phyloP scores from a whole-genome alignment of 176 grass and related monocot species.

The Eremochloa ophiuroides region DNA sequence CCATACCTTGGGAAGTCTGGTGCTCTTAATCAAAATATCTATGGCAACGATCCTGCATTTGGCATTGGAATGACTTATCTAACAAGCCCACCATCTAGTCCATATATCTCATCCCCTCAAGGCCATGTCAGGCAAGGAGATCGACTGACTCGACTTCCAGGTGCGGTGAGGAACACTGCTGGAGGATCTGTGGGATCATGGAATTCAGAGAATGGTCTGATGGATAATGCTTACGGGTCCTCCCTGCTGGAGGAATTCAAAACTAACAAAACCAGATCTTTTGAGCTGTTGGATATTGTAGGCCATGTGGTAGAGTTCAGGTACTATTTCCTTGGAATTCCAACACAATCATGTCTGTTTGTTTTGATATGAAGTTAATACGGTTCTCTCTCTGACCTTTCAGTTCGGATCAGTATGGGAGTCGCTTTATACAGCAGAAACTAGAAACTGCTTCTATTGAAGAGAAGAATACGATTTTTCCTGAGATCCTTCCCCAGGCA shows the following conservation, averaged over 20 bases:
- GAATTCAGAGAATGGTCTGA: conserved; percentile 50
- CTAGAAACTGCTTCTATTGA: conserved; percentile 82
- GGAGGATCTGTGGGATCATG: conserved; percentile 52
- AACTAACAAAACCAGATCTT: conserved; percentile 80
- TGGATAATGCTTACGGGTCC: conserved; percentile 62
- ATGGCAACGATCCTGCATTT: conserved; percentile 54
- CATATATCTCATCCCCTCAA: conserved; percentile 50
- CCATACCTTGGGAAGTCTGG: conserved; percentile 57
- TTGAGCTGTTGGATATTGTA: conserved; percentile 88
- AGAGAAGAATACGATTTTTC: conserved; percentile 92
- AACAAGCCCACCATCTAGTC: conserved; percentile 48
- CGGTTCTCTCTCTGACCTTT: neutral
- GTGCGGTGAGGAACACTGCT: conserved; percentile 35
- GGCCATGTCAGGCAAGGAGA: conserved; percentile 68
- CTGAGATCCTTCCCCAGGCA: conserved; percentile 89
- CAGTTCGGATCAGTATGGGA: conserved; percentile 96
- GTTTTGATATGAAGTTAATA: conserved; percentile 14
- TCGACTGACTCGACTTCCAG: conserved; percentile 37
- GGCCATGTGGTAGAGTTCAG: conserved; percentile 94
- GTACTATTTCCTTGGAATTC: conserved; percentile 45
- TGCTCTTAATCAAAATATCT: conserved; percentile 61
- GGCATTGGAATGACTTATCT: conserved; percentile 65
- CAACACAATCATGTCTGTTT: neutral
- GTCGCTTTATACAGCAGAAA: conserved; percentile 99
- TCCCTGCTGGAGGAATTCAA: conserved; percentile 98